Conservation (phyloP, 2,329 filamentous ascomycete genomes). For the Neodidymelliopsis sp. region DNA sequence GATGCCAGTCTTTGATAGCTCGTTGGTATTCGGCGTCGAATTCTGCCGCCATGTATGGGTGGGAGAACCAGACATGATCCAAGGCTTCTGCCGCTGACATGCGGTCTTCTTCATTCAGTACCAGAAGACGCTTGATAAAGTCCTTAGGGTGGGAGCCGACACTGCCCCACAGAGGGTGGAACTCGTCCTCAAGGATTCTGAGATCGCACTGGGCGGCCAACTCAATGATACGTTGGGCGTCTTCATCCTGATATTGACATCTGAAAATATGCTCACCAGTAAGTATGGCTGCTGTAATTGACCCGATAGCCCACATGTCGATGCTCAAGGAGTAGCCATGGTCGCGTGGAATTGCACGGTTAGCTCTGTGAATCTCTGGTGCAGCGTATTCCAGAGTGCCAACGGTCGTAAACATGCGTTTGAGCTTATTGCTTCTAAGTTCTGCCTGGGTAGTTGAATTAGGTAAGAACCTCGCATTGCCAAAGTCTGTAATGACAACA, state of each 20-base stretch:
- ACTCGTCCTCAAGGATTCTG: constrained; percentile 50
- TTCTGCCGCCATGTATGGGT: constrained; percentile 55
- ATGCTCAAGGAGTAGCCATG: constrained; percentile 64
- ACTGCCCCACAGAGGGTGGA: constrained; percentile 52
- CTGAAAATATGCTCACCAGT: constrained; percentile 59
- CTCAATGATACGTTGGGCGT: constrained; percentile 38
- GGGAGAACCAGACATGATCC: constrained; percentile 64
- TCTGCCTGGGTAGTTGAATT: constrained; percentile 11
- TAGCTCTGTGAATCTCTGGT: constrained; percentile 55
- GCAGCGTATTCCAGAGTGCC: constrained; percentile 66
- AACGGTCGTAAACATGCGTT: constrained; percentile 61
- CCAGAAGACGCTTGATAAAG: constrained; percentile 62
- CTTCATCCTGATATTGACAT: constrained; percentile 38
- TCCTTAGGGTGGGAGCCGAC: constrained; percentile 57
- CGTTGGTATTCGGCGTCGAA: constrained; percentile 60
- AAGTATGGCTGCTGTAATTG: constrained; percentile 60
- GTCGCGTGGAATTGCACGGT: constrained; percentile 29
- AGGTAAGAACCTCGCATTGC: constrained; percentile 58
- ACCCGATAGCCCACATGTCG: constrained; percentile 70
- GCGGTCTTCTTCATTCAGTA: constrained; percentile 58
- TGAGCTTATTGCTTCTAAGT: constrained; percentile 12
- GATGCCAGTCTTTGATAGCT: constrained; percentile 59
- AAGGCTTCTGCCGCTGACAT: constrained; percentile 63
- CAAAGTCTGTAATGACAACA: constrained; percentile 68
- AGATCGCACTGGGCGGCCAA: constrained; percentile 54